Evolutionary conservation across 192 early-diverging fungal species (phyloP), one percentile per base, ranked within the genome.

Genomic region (Funneliformis geosporum): DNA sequence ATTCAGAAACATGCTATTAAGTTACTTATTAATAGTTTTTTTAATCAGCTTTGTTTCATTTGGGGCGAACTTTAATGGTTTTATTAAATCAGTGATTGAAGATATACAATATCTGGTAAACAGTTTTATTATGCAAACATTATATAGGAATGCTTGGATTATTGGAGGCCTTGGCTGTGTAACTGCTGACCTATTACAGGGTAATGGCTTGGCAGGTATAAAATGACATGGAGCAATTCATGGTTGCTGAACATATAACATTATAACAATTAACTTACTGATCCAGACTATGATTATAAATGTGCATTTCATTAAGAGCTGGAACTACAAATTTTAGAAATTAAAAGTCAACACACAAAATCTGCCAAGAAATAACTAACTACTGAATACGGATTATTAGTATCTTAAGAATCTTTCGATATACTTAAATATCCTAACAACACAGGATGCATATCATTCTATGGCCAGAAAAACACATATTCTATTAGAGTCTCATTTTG

Each of bases 381-480:
- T 8, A 27, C 11, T 66, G 12, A 66, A 38, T 66, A 66, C 33
- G 4, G 64, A 16, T 66, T 66, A 7, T 5, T 28, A 27, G 16
- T 33, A 33, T 33, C 33, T 33, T 33, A 33, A 33, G 2, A 33
- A 33, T 2, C 12, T 38, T 66, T 66, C 0, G 33, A 38, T 12
- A 6, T 12, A 16, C 28, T 66, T 10, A 25, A 28, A 28, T 66
- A 33, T 33, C 33, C 12, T 27, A 44, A 43, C 38, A 5, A 27
- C 25, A 27, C 66, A 79, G 1, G 47, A 42, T 38, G 1, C 38
- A 5, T 10, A 73, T 21, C 43, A 27, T 73, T 68, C 33, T 10
- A 76, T 78, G 79, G 60, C 73, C 83, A 39, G 81, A 81, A 60
- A 80, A 75, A 1, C 78, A 79, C 11, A 3, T 0, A 66, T 12